phyloP scores from a whole-genome alignment of 805 yeast species.

The Pichia scutulata region DNA sequence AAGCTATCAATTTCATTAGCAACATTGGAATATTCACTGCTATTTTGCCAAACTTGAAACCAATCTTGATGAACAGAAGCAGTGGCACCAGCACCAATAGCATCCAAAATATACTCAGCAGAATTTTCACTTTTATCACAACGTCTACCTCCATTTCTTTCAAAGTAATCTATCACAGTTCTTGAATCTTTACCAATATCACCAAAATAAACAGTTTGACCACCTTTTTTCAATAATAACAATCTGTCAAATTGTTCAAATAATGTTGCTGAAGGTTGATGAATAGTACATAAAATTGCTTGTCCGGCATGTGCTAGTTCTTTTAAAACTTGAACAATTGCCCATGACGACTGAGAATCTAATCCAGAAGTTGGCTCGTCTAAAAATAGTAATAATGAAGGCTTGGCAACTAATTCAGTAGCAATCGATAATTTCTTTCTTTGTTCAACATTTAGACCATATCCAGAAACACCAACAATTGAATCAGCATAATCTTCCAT shows the following conservation, averaged over 20 bases:
- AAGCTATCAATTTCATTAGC: slow-evolving; percentile 26
- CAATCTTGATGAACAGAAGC: slow-evolving; percentile 52
- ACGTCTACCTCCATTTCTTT: slow-evolving; percentile 51
- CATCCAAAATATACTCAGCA: slow-evolving; percentile 67
- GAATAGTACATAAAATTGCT: slow-evolving; percentile 52
- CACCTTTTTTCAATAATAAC: slow-evolving; percentile 42
- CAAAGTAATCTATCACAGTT: slow-evolving; percentile 39
- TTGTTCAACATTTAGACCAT: slow-evolving; percentile 48
- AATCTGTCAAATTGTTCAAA: slow-evolving; percentile 36
- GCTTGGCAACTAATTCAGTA: slow-evolving; percentile 48
- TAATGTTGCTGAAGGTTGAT: slow-evolving; percentile 41
- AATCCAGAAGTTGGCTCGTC: slow-evolving; percentile 59
- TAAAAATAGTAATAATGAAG: slow-evolving; percentile 42
- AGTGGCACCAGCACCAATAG: slow-evolving; percentile 78
- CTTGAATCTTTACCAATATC: slow-evolving; percentile 41
- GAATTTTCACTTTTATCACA: slow-evolving; percentile 60
- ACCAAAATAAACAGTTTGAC: slow-evolving; percentile 47
- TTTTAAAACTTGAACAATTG: slow-evolving; percentile 44
- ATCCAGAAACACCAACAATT: slow-evolving; percentile 38
- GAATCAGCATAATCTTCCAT: slow-evolving; percentile 46
- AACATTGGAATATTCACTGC: slow-evolving; percentile 22
- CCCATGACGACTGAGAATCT: slow-evolving; percentile 54
- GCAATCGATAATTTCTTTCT: slow-evolving; percentile 48
- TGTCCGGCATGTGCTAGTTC: slow-evolving; percentile 47
- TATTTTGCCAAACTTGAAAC: slow-evolving; percentile 50